Evolutionary conservation across 1,284 basidiomycete species (phyloP).

Genomic region (Fomes fomentarius): DNA sequence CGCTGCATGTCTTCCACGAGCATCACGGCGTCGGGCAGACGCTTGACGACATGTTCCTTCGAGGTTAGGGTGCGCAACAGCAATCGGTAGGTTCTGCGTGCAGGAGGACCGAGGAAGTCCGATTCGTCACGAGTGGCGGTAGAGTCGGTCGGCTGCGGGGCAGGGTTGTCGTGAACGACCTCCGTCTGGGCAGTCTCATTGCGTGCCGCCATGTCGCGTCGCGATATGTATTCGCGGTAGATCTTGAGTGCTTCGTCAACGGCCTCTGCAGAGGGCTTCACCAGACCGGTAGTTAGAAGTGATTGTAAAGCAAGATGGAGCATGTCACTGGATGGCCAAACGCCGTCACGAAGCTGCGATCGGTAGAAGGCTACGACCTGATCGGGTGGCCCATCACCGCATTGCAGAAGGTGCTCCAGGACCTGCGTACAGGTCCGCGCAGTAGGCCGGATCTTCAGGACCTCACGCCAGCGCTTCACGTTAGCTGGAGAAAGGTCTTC

Average conservation of each 20-base stretch:
- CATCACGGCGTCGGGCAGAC: conserved; percentile 48
- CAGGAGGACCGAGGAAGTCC: conserved; percentile 2
- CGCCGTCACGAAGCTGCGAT: conserved; percentile 42
- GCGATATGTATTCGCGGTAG: conserved; percentile 46
- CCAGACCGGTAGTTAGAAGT: conserved; percentile 39
- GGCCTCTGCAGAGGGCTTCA: conserved; percentile 40
- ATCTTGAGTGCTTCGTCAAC: conserved; percentile 55
- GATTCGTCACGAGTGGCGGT: too few relatives aligned
- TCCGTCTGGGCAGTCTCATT: conserved; percentile 1
- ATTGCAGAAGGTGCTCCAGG: conserved; percentile 33
- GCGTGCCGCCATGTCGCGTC: conserved; percentile 16
- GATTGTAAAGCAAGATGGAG: conserved; percentile 53
- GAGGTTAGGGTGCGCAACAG: conserved; percentile 58
- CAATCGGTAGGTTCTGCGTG: conserved; percentile 52
- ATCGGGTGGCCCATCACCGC: conserved; percentile 16
- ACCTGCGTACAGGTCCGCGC: conserved; percentile 53
- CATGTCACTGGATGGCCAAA: conserved; percentile 50
- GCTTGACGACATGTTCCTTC: conserved; percentile 44
- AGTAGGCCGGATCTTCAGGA: conserved; percentile 43
- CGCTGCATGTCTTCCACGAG: conserved; percentile 58
- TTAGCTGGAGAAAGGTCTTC: conserved; percentile 41
- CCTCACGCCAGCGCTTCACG: conserved; percentile 44
- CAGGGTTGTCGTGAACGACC: background rate
- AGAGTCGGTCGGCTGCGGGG: background rate
- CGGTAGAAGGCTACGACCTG: conserved; percentile 49